Evolutionary conservation across 805 yeast genomes (phyloP).

Genomic region (Metschnikowia borealis): DNA sequence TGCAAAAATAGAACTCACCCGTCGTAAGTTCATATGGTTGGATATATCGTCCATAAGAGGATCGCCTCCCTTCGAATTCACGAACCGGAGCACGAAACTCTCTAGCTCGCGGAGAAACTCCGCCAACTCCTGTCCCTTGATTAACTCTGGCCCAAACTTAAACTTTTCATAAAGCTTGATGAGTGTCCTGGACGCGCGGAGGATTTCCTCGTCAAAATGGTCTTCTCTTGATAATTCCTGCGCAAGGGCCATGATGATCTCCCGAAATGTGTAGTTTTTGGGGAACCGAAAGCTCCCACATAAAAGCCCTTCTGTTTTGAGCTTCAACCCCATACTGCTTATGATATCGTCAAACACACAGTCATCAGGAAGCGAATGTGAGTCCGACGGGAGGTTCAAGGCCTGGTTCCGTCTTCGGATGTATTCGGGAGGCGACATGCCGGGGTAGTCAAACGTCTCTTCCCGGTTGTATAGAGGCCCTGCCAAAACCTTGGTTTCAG

Average conservation of each 20-base stretch:
- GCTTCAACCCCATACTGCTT: conserved; percentile 55
- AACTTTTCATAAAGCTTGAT: conserved; percentile 60
- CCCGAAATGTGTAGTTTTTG: conserved; percentile 38
- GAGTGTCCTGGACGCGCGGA: conserved; percentile 18
- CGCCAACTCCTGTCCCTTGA: conserved; percentile 56
- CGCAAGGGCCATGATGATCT: conserved; percentile 35
- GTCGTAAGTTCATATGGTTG: background rate
- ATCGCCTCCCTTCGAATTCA: conserved; percentile 7
- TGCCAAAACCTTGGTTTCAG: conserved; percentile 30
- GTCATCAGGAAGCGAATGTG: conserved; percentile 25
- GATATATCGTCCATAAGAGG: conserved; percentile 1
- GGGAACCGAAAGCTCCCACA: conserved; percentile 37
- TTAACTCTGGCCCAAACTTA: conserved; percentile 60
- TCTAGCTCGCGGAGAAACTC: conserved; percentile 45
- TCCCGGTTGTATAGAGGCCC: conserved; percentile 30
- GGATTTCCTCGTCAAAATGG: conserved; percentile 8
- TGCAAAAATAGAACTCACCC: conserved; percentile 4
- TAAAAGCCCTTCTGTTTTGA: conserved; percentile 46
- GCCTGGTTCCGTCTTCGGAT: conserved; percentile 30
- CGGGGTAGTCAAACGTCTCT: conserved; percentile 33
- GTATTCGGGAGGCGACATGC: conserved; percentile 40
- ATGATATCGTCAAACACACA: conserved; percentile 51
- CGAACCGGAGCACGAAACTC: conserved; percentile 8
- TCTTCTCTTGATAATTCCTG: conserved; percentile 13
- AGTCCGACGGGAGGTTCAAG: conserved; percentile 19